Evolutionary conservation across 1,284 basidiomycete species (phyloP).

Genomic region (Pholiota adiposa): DNA sequence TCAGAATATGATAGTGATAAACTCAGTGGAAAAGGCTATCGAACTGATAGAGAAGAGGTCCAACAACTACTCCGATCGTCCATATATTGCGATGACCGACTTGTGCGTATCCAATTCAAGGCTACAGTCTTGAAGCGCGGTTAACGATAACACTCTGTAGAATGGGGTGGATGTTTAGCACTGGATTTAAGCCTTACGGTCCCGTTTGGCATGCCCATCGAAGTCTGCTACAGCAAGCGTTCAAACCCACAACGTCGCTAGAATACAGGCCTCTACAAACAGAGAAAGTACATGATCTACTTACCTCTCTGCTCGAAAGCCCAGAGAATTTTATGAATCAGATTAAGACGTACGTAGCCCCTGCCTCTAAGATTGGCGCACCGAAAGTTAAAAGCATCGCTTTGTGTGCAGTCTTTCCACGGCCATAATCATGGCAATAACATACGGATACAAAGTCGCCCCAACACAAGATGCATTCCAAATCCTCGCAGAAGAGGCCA

Average conservation of each 20-base stretch:
- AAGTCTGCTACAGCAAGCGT: background rate
- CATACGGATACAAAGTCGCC: background rate
- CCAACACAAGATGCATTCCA: background rate
- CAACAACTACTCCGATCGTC: background rate
- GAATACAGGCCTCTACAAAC: background rate
- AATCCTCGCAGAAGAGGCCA: background rate
- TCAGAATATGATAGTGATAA: background rate
- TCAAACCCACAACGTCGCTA: background rate
- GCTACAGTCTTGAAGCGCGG: no score
- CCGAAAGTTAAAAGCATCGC: background rate
- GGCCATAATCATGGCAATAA: background rate
- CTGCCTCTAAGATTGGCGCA: no score
- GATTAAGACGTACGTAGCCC: background rate
- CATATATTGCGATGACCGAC: background rate
- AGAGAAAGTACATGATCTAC: background rate
- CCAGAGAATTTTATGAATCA: background rate
- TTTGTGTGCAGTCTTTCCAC: background rate
- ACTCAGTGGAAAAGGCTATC: background rate
- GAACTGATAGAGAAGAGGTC: conserved; percentile 2
- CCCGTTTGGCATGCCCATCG: background rate
- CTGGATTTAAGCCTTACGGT: background rate
- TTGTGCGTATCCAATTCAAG: background rate
- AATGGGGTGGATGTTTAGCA: background rate
- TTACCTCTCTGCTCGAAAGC: background rate
- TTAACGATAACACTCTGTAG: background rate